Evolutionary conservation across 2,329 filamentous ascomycete genomes (phyloP), one percentile per base, ranked within the genome.

Genomic region (Orbilia quercus): DNA sequence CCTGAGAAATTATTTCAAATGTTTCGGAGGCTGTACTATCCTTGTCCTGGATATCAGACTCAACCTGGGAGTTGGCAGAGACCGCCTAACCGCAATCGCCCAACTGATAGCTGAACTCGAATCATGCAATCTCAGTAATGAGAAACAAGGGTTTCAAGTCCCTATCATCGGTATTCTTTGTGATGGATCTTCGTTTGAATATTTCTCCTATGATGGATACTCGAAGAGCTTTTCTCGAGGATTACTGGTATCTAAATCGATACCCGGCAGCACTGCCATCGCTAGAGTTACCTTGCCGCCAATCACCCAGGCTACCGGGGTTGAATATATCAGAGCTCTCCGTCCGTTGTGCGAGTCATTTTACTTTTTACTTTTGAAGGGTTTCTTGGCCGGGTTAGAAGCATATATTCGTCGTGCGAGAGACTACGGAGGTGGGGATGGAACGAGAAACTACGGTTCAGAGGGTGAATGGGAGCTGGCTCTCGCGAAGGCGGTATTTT

Each of bases 21-120:
- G 69, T 23, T 73, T 73, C 25, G 69, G 69, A 14, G 69, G 69
- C 7, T 73, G 69, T 22, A 73, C 69, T n/a, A 73, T 73, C 31
- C 69, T 73, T n/a, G 69, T 73, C 14, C 16, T 66, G 1, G 69
- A 73, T 28, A 66, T 73, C 40, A 44, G 69, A 7, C 47, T 73
- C 23, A 73, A 60, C 60, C 54, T 73, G 5, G 69, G 69, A 14
- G 66, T 73, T 20, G 69, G 69, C 22, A 73, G 28, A 22, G 69
- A 73, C 23, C 40, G 69, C 1, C 54, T 73, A 6, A 73, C 48
- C 20, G 64, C 58, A 31, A 73, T 73, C 42, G 69, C 69, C 22
- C 60, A 73, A 38, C 47, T 73, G 0, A 73, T 73, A 11, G 69
- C 69, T 14, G 69, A 73, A 40, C 69, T 73, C 23, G 69, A 73